Conservation (phyloP, 2,329 filamentous ascomycete genomes). For the Ploettnerulaceae sp. region DNA sequence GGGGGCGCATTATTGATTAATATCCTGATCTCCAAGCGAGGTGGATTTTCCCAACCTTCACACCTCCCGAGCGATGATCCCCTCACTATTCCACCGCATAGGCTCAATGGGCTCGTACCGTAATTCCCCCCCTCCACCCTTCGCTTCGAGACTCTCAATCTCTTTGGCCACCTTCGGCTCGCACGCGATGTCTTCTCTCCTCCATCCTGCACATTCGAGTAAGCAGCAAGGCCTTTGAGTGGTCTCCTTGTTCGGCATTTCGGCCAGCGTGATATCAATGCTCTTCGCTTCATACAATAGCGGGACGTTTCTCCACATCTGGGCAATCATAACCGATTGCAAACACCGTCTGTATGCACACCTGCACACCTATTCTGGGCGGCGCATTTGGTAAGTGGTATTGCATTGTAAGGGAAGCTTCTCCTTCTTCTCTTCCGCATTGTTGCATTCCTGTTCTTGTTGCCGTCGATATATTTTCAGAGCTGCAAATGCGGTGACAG, state of each 20-base stretch:
- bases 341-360: background rate
- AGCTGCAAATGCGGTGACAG: background rate
- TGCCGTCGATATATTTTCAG: background rate
- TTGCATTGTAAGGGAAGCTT: background rate
- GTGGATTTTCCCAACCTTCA: background rate
- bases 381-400: background rate
- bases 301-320: background rate
- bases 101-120: background rate
- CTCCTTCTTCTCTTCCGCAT: background rate
- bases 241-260: background rate
- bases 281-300: background rate
- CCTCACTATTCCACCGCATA: background rate
- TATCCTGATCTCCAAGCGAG: background rate
- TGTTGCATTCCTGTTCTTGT: background rate
- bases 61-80: background rate
- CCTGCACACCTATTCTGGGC: background rate
- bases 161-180: conserved; percentile 4
- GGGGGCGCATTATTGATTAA: no score
- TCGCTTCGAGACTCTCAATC: background rate
- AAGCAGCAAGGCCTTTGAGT: background rate
- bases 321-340: background rate
- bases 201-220: background rate
- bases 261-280: background rate
- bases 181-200: conserved; percentile 1
- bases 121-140: background rate